Base-by-base conservation (phyloP, 768 basidiomycete species). In the Boletus sensibilis region DNA sequence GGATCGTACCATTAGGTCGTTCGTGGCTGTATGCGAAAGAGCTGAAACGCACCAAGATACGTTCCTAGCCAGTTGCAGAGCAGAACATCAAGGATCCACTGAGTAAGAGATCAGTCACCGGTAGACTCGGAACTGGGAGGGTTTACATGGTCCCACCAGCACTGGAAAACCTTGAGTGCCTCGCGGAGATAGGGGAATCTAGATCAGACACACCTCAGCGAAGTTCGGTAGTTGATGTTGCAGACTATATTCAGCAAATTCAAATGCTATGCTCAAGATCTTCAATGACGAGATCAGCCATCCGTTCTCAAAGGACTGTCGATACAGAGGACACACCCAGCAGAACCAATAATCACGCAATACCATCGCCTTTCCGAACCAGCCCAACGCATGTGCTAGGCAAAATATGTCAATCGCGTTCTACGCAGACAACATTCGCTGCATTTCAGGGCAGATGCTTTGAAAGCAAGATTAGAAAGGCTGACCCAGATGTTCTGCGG, bases 321-420 rank as follows among this genome's bases (percentile, higher is more conserved):
- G 46, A 50, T 41, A 39, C 55, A 49, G 44, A 42, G 4, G 25
- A 72, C 76, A 56, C 65, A 92, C 91, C 91, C 92, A 94, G 66
- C 92, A 94, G 67, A 93, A 94, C 92, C 92, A 94, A 66, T 94
- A 94, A 66, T 94, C 92, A 23, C 92, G 83, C 66, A 94, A 72
- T 62, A 94, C 87, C 79, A 94, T 81, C 4, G 92, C 92, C 71
- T 94, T 94, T 41, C 92, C 91, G 68, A 92, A 94, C 92, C 92
- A 94, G 6, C 92, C 92, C 46, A 94, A 68, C 38, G 90, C 75
- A 69, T 94, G 92, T 29, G 92, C 92, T 18, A 94, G 62, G 65
- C 91, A 93, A 68, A 94, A 94, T 52, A 93, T 86, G 67, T 94
- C 92, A 31, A 94, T 70, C 5, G 92, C 88, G 65, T 87, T 81